Percentiles rank a stretch among this genome's conserved stretches.
Conservation (phyloP, 2,329 filamentous ascomycete genomes). For the Lachnellula hyalina region DNA sequence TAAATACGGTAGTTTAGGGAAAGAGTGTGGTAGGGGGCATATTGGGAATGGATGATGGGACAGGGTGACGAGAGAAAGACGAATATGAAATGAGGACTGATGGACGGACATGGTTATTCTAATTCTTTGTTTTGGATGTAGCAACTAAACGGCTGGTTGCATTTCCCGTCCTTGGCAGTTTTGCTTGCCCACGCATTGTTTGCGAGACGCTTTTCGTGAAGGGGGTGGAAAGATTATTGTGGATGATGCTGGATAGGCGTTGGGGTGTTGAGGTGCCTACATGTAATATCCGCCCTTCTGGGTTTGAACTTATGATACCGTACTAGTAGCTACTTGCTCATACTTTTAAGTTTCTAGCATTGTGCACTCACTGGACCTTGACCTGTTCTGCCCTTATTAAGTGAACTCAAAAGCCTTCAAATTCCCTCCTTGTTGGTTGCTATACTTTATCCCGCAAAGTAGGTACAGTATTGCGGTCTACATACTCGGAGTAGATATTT, state of each 20-base stretch:
- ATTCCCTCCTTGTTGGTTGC: too few relatives aligned
- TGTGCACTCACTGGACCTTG: too few relatives aligned
- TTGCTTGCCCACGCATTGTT: background rate
- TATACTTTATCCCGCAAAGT: too few relatives aligned
- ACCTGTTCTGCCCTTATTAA: too few relatives aligned
- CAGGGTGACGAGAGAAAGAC: background rate
- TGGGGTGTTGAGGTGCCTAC: background rate
- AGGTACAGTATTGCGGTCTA: too few relatives aligned
- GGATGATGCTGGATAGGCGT: background rate
- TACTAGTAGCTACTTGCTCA: too few relatives aligned
- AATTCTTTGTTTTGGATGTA: background rate
- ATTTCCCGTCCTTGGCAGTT: background rate
- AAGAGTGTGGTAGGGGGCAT: background rate
- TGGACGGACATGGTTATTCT: background rate
- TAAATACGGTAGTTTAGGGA: background rate
- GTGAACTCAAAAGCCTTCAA: too few relatives aligned
- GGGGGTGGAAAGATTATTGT: background rate
- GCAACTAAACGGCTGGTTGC: background rate
- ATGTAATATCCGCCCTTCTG: background rate
- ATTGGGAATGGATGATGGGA: conserved; percentile 1
- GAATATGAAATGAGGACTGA: background rate
- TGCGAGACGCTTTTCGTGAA: background rate
- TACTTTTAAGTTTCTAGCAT: too few relatives aligned
- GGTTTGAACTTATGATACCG: background rate
- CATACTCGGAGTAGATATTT: too few relatives aligned